Percentiles rank a stretch among this genome's conserved stretches.
These are phyloP conservation scores for Fusarium xylarioides DNA, from an alignment of 2,329 filamentous ascomycete genomes.

Conservation along the genomic window DNA sequence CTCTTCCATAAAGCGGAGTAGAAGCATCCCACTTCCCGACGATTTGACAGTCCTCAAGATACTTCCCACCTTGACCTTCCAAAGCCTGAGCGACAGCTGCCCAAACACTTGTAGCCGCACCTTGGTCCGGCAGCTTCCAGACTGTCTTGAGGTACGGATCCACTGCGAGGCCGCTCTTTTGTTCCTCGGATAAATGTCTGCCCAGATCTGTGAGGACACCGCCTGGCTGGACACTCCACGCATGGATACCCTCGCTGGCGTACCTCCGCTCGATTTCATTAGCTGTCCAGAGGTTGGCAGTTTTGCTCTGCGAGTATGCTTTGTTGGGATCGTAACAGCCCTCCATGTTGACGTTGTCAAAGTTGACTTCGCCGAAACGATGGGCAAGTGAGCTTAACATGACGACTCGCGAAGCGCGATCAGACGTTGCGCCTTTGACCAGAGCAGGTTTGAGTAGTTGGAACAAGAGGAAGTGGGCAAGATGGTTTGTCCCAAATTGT, in stretches of 20 bases:
- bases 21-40: not conserved
- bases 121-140: not conserved
- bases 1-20: not conserved
- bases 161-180: not conserved
- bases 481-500: constrained; percentile 6
- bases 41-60: constrained; percentile 9
- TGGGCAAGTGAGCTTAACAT: not conserved
- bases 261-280: constrained; percentile 2
- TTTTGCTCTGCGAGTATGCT: not conserved
- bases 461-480: not conserved
- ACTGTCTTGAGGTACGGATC: not conserved
- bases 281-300: constrained; percentile 6
- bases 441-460: not conserved
- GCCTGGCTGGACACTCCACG: constrained; percentile 1
- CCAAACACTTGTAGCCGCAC: constrained; percentile 6
- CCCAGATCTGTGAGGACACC: not conserved
- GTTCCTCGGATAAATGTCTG: not conserved
- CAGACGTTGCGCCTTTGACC: not conserved
- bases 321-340: constrained; percentile 1
- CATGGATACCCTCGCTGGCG: not conserved
- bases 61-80: not conserved
- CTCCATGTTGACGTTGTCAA: constrained; percentile 3
- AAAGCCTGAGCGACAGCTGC: not conserved
- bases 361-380: not conserved
- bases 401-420: not conserved